A percentile compares a stretch with the other conserved stretches of the same genome.
phyloP scores from a whole-genome alignment of 257 asterid genomes.

The Oldenlandia corymbosa region DNA sequence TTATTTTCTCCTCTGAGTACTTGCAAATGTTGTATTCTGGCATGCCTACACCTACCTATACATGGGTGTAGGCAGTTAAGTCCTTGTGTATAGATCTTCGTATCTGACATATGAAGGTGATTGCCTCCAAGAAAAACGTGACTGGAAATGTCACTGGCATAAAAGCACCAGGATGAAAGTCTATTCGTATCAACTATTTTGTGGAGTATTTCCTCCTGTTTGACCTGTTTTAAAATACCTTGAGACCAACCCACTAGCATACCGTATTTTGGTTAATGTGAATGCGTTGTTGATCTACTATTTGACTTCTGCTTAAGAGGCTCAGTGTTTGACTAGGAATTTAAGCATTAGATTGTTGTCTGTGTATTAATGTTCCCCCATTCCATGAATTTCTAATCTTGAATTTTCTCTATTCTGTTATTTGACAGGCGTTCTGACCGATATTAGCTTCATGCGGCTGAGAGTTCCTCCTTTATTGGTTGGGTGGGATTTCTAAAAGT shows the following conservation, averaged over 20 bases:
- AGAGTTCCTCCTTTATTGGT: neutral
- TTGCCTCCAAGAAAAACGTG: too few relatives aligned
- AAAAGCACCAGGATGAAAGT: too few relatives aligned
- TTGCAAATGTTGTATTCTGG: neutral
- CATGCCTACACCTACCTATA: neutral
- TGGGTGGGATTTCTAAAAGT: slow-evolving; percentile 12
- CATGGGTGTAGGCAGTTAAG: neutral
- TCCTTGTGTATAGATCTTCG: neutral
- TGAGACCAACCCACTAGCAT: too few relatives aligned
- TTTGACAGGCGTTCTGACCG: slow-evolving; percentile 54
- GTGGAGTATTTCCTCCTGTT: too few relatives aligned
- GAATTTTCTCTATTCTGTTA: neutral
- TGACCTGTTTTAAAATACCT: too few relatives aligned
- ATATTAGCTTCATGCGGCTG: slow-evolving; percentile 33
- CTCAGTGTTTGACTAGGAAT: neutral
- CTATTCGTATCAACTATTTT: too few relatives aligned
- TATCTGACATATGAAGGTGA: too few relatives aligned
- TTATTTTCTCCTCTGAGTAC: neutral
- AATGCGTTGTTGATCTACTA: too few relatives aligned
- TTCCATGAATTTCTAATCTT: neutral
- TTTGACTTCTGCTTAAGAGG: too few relatives aligned
- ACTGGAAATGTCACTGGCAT: too few relatives aligned
- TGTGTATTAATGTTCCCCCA: neutral
- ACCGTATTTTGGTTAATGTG: too few relatives aligned
- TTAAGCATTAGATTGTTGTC: neutral